A percentile compares a stretch with the other conserved stretches of the same genome.
Evolutionary conservation across 345 rosid species (phyloP).

Genomic region (Syzygium jambos): DNA sequence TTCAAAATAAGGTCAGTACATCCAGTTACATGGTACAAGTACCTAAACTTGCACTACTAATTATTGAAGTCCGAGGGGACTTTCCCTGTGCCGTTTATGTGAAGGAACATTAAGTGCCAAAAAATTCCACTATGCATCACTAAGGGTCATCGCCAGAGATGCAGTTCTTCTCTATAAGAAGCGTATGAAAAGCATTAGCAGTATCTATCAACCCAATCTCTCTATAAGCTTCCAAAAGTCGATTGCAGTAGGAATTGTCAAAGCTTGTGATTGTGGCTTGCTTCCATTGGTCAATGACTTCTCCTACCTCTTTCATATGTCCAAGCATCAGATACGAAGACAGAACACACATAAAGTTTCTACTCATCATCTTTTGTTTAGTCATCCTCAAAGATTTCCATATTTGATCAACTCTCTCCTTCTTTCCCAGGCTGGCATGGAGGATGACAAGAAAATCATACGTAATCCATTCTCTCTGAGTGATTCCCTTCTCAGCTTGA

Average conservation of each 20-base stretch:
- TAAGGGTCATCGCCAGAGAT: constrained; percentile 1
- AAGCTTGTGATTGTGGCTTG: constrained; percentile 49
- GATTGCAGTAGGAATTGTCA: constrained; percentile 42
- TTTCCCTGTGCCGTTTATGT: not conserved
- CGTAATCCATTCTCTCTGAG: constrained; percentile 84
- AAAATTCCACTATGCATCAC: not conserved
- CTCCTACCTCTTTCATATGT: constrained; percentile 52
- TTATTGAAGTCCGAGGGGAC: not conserved
- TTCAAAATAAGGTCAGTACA: not conserved
- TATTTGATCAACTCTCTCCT: constrained; percentile 70
- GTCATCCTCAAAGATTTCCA: constrained; percentile 86
- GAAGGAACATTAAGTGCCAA: not conserved
- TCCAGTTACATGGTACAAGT: not conserved
- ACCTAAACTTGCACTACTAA: not conserved
- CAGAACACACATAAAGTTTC: constrained; percentile 66
- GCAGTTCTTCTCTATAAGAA: constrained; percentile 39
- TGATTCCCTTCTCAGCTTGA: constrained; percentile 49
- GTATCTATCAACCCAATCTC: constrained; percentile 41
- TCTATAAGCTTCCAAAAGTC: constrained; percentile 47
- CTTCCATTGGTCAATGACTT: constrained; percentile 78
- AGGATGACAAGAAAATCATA: constrained; percentile 82
- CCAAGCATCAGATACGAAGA: constrained; percentile 79
- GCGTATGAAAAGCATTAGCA: constrained; percentile 33
- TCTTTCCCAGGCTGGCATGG: constrained; percentile 67
- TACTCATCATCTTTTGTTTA: constrained; percentile 73